These are phyloP conservation scores for Paramyrothecium roridum DNA, from an alignment of 2,329 filamentous ascomycete species.

Conservation along the genomic window DNA sequence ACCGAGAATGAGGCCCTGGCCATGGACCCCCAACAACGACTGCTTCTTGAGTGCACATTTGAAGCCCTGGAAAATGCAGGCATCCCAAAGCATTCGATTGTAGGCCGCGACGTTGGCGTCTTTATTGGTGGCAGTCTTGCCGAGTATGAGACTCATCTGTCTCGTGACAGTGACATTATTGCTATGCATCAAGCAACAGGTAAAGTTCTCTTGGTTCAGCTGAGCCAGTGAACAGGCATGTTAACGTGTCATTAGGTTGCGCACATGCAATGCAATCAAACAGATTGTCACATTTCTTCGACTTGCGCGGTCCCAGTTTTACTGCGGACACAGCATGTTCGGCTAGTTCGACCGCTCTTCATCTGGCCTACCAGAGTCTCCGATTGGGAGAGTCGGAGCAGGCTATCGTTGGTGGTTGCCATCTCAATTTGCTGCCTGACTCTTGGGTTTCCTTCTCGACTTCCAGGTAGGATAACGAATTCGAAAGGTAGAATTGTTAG, in stretches of 20 bases:
- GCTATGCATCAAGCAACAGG: background rate
- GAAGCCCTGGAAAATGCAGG: slow-evolving; percentile 18
- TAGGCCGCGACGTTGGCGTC: background rate
- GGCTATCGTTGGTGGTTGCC: slow-evolving; percentile 14
- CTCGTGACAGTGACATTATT: background rate
- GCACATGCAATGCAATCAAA: background rate
- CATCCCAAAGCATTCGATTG: slow-evolving; percentile 1
- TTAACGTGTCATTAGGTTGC: background rate
- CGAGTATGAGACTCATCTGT: background rate
- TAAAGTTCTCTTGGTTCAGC: background rate
- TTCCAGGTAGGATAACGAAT: background rate
- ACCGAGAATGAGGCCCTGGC: slow-evolving; percentile 14
- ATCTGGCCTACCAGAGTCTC: slow-evolving; percentile 21
- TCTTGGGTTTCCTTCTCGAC: slow-evolving; percentile 7
- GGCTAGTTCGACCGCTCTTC: slow-evolving; percentile 19
- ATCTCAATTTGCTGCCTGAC: slow-evolving; percentile 11
- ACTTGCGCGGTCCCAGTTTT: slow-evolving; percentile 26
- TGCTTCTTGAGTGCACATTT: slow-evolving; percentile 20
- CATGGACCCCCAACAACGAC: slow-evolving; percentile 25
- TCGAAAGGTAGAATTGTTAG: background rate
- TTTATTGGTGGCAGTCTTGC: background rate
- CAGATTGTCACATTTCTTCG: slow-evolving; percentile 28
- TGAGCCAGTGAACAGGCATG: background rate
- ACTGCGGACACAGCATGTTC: slow-evolving; percentile 29
- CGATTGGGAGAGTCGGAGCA: slow-evolving; percentile 13